phyloP scores from a whole-genome alignment of 2,329 filamentous ascomycete species.

The Fusarium sp. region DNA sequence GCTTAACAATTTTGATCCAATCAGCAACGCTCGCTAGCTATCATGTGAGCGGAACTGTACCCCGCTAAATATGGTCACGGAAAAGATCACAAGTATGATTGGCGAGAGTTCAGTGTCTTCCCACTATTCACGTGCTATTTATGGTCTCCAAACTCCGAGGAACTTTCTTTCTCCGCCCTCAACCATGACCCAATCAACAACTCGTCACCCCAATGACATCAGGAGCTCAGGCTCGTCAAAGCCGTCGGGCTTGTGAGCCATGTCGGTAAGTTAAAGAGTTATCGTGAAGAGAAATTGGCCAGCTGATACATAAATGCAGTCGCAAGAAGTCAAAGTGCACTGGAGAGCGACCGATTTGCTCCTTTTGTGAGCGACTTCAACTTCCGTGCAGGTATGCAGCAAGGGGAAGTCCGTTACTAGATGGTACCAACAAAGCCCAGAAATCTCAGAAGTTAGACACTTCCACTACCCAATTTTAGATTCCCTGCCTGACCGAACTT shows the following conservation, averaged over 20 bases:
- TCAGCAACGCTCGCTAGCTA: rapidly evolving
- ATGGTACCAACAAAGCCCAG: background rate
- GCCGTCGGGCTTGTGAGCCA: constrained; percentile 3
- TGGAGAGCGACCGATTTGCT: constrained; percentile 6
- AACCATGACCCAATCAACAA: too few relatives aligned
- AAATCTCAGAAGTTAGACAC: background rate
- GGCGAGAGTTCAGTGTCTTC: rapidly evolving
- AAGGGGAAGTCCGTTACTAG: background rate
- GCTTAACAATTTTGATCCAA: background rate
- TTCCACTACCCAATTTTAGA: rapidly evolving
- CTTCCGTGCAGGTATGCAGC: background rate
- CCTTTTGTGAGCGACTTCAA: background rate
- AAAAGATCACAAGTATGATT: background rate
- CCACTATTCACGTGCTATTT: background rate
- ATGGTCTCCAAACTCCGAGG: background rate
- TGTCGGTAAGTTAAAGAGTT: background rate
- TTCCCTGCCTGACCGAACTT: background rate
- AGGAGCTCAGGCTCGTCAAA: background rate
- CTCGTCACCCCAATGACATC: background rate
- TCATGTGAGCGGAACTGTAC: background rate
- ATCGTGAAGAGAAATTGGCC: too few relatives aligned
- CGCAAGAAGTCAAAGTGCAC: constrained; percentile 17
- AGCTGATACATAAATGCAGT: background rate
- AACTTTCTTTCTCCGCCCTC: background rate
- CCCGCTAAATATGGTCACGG: rapidly evolving